Evolutionary conservation across 805 yeast species (phyloP).

Genomic region (Candida easanensis): DNA sequence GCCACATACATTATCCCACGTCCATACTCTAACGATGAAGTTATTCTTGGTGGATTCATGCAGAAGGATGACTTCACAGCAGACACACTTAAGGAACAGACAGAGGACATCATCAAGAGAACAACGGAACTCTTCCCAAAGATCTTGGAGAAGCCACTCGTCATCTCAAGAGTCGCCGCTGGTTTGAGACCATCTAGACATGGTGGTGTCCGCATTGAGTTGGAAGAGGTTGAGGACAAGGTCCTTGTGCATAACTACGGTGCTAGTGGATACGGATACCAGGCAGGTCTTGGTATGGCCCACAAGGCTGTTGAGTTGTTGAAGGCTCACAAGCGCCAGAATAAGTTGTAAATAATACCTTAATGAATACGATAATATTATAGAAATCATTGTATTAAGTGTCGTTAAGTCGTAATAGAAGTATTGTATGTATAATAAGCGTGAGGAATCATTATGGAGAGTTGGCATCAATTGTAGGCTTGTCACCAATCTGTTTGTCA

Average conservation of each 20-base stretch:
- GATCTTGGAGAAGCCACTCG: constrained; percentile 42
- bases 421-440: no score
- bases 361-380: background rate
- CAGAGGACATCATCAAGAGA: constrained; percentile 59
- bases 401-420: no score
- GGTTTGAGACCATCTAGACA: constrained; percentile 76
- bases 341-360: constrained; percentile 5
- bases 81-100: constrained; percentile 54
- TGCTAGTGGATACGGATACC: constrained; percentile 64
- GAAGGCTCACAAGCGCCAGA: constrained; percentile 12
- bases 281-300: constrained; percentile 64
- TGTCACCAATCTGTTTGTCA: background rate
- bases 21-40: constrained; percentile 61
- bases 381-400: background rate
- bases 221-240: constrained; percentile 42
- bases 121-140: constrained; percentile 52
- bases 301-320: constrained; percentile 40
- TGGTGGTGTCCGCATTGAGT: constrained; percentile 74
- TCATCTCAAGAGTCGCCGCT: constrained; percentile 62
- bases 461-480: background rate
- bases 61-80: constrained; percentile 63
- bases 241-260: constrained; percentile 70
- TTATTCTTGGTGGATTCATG: constrained; percentile 73
- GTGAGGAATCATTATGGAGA: no score
- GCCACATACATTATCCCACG: constrained; percentile 74